These are phyloP conservation scores for Alternaria ventricosa DNA, from an alignment of 2,329 filamentous ascomycete species.

Conservation along the genomic window DNA sequence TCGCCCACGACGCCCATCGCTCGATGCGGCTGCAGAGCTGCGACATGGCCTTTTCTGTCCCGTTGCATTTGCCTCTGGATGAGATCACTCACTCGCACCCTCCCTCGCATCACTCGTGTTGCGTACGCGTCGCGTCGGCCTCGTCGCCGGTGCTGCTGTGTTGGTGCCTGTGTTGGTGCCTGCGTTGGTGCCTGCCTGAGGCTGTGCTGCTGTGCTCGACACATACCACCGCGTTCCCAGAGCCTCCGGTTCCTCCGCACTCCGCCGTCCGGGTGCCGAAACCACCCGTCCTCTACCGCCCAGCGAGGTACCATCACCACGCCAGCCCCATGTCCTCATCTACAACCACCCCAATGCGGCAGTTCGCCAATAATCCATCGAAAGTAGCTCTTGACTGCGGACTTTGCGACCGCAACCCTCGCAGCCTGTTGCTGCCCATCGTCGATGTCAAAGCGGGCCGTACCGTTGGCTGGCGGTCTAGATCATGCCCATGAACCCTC, in stretches of 20 bases:
- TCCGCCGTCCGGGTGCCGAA: background rate
- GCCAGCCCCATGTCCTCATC: background rate
- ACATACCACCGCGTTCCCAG: background rate
- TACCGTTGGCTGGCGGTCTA: constrained; percentile 13
- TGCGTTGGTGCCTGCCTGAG: background rate
- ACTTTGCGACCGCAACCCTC: constrained; percentile 9
- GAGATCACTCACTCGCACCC: too few species aligned
- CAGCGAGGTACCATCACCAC: background rate
- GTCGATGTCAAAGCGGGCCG: constrained; percentile 11
- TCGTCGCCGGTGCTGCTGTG: background rate
- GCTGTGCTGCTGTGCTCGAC: background rate
- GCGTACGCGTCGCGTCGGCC: background rate
- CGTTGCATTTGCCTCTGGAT: background rate
- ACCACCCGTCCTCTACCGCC: background rate
- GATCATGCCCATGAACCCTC: constrained; percentile 6
- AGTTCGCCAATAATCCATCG: constrained; percentile 1
- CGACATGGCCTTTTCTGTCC: background rate
- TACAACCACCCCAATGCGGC: constrained; percentile 4
- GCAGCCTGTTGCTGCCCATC: constrained; percentile 7
- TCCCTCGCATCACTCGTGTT: background rate
- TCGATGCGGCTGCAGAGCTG: background rate
- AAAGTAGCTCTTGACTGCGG: constrained; percentile 4
- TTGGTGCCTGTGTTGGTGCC: background rate
- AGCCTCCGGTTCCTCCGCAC: background rate
- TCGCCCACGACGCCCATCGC: background rate